These are phyloP conservation scores for Backusella macrospora DNA, from an alignment of 192 early-diverging fungal genomes.

Conservation along the genomic window DNA sequence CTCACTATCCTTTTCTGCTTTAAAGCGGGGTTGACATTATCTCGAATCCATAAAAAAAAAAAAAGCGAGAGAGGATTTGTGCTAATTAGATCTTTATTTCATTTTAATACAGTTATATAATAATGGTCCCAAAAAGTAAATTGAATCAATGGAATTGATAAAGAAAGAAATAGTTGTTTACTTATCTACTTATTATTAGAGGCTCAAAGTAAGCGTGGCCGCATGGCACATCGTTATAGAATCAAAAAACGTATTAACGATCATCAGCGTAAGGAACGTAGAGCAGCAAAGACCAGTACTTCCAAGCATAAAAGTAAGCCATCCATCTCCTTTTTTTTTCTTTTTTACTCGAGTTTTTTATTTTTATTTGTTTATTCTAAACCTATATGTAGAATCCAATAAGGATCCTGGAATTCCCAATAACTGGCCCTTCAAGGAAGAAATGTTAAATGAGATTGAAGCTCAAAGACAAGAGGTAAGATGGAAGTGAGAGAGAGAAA, in stretches of 20 bases:
- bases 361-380: neutral
- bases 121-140: constrained; percentile 38
- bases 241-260: constrained; percentile 60
- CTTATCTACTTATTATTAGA: constrained; percentile 39
- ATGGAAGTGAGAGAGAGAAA: neutral
- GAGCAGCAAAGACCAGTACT: constrained; percentile 53
- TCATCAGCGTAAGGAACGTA: constrained; percentile 61
- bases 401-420: constrained; percentile 58
- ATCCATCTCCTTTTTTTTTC: neutral
- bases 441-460: constrained; percentile 50
- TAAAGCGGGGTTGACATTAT: neutral
- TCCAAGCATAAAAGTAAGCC: constrained; percentile 39
- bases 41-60: constrained; percentile 1
- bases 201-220: constrained; percentile 57
- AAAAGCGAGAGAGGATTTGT: neutral
- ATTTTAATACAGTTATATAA: neutral
- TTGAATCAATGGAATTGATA: neutral
- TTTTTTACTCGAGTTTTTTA: neutral
- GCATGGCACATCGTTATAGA: constrained; percentile 59
- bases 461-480: constrained; percentile 41
- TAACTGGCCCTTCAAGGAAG: constrained; percentile 52
- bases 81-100: neutral
- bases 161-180: neutral
- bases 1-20: neutral
- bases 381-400: constrained; percentile 35